Base-by-base conservation (phyloP, 2,329 filamentous ascomycete genomes). In the Diaporthe ampelina region DNA sequence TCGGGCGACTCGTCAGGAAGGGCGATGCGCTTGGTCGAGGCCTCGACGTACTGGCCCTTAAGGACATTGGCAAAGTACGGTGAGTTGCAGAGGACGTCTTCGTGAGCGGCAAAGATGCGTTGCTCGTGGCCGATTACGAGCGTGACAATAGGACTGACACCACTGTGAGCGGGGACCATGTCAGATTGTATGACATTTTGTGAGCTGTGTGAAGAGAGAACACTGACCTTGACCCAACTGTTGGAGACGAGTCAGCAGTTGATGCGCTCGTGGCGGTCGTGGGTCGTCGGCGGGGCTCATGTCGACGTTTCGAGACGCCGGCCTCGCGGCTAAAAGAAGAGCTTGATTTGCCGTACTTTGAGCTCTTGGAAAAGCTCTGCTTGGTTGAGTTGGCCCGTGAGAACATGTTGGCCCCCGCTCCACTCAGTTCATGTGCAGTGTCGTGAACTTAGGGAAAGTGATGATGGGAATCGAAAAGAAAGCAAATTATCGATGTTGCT, bases 51-150 rank as follows among this genome's bases (percentile, higher is more conserved):
- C 80, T 93, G 90, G 76, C 87, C 88, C 73, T 89, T 88, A 77
- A 92, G 90, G 57, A 89, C 87, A 67, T 90, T 85, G 75, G 91
- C 87, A 84, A 98, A 97, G 88, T 93, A 97, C 10, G 94, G 91
- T 15, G 94, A 97, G 72, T 89, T 86, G 81, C 88, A 90, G 75
- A 98, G 91, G 76, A 97, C 90, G 78, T 97, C 93, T 86, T 97
- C 94, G 83, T 98, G 95, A 9, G 95, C 95, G 50, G 95, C 95
- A 81, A 98, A 98, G 78, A 98, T 92, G 29, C 95, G 91, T 82
- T 95, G 92, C 78, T 95, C 93, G 7, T 89, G 89, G n/a, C 94
- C 94, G 78, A 97, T 91, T 78, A 94, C 90, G 76, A 97, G 89
- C 13, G 94, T 97, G 78, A 97, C 90, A 81, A 97, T 94, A 58